Conservation (phyloP, 148 eudicot genomes). For the Cornus kousa region DNA sequence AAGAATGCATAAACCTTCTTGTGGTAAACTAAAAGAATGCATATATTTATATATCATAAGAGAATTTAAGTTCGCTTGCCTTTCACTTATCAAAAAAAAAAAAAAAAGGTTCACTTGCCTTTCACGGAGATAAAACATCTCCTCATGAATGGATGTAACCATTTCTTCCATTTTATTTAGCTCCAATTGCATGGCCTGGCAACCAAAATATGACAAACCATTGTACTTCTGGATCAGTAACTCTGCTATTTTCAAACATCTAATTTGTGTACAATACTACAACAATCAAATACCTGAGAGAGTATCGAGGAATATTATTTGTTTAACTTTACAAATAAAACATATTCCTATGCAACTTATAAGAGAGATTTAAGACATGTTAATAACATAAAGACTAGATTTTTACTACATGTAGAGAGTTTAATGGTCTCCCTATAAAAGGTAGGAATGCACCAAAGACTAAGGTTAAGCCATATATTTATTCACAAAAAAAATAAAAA, state of each 20-base stretch:
- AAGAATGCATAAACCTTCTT: not conserved
- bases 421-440: too few relatives aligned
- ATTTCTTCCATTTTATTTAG: slow-evolving; percentile 69
- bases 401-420: too few relatives aligned
- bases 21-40: not conserved
- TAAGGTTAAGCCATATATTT: too few relatives aligned
- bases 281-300: too few relatives aligned
- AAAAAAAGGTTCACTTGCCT: slow-evolving; percentile 62
- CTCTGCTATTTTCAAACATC: not conserved
- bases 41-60: not conserved
- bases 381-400: too few relatives aligned
- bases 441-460: too few relatives aligned
- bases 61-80: slow-evolving; percentile 54
- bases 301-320: too few relatives aligned
- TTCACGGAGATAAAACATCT: slow-evolving; percentile 83
- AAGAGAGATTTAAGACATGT: too few relatives aligned
- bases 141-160: slow-evolving; percentile 67
- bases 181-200: slow-evolving; percentile 81
- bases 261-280: not conserved
- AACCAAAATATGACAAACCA: not conserved
- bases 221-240: not conserved
- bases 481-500: too few relatives aligned
- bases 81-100: too few relatives aligned
- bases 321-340: too few relatives aligned
- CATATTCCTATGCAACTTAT: too few relatives aligned